Evolutionary conservation across 202 grass and related monocot genomes (phyloP).

Genomic region (Panicum hallii): DNA sequence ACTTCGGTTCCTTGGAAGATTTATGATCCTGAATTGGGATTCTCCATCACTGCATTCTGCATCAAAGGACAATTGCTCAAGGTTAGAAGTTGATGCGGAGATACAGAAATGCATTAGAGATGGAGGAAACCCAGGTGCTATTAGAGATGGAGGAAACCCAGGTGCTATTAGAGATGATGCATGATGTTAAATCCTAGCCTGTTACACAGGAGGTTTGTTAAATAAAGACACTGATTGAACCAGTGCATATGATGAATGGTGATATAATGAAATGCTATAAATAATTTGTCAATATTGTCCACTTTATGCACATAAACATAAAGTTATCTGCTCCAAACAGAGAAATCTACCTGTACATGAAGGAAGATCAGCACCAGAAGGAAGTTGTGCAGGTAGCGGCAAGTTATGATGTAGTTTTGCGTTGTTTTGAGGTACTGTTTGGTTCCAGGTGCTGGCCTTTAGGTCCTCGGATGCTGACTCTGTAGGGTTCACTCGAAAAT

Average conservation of each 20-base stretch:
- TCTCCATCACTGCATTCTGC: conserved; percentile 82
- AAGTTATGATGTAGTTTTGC: conserved; percentile 57
- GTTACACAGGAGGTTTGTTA: background rate
- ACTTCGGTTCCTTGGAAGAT: conserved; percentile 67
- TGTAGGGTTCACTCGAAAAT: conserved; percentile 34
- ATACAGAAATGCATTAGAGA: background rate
- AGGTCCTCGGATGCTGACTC: conserved; percentile 66
- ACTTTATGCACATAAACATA: background rate
- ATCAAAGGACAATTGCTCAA: conserved; percentile 36
- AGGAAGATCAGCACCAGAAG: conserved; percentile 90
- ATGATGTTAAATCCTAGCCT: conserved; percentile 6
- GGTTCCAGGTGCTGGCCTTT: conserved; percentile 55
- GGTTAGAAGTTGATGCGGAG: conserved; percentile 18
- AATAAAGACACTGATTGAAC: background rate
- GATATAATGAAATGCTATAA: background rate
- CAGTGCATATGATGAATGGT: background rate
- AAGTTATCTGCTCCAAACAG: conserved; percentile 10
- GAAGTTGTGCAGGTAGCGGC: conserved; percentile 67
- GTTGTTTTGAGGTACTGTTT: conserved; percentile 46
- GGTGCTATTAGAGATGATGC: background rate
- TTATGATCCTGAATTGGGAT: conserved; percentile 61
- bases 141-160: background rate
- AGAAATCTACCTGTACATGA: conserved; percentile 74
- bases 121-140: background rate
- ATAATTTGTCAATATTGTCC: background rate